Conservation (phyloP, 768 basidiomycete species). For the Calocybe gangraenosa region DNA sequence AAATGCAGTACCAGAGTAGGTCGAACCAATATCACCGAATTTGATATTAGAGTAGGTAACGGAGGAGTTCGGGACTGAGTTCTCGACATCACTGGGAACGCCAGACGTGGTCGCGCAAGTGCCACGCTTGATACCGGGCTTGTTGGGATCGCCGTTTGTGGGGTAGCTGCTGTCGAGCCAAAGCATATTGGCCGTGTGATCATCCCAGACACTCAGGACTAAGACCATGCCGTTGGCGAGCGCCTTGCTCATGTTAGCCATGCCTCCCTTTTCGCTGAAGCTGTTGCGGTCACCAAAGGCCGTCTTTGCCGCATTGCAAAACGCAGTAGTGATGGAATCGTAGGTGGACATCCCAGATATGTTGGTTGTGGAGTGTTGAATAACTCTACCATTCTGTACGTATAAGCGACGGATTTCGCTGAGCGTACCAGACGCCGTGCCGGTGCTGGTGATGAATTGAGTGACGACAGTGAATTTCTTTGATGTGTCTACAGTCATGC, state of each 20-base stretch:
- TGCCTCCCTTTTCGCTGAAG: conserved; percentile 37
- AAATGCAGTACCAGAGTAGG: conserved; percentile 7
- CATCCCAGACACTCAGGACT: conserved; percentile 49
- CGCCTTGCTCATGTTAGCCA: conserved; percentile 29
- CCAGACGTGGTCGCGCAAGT: conserved; percentile 46
- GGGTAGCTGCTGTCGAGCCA: conserved; percentile 55
- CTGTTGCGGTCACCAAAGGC: conserved; percentile 40
- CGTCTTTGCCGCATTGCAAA: conserved; percentile 40
- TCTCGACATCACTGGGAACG: conserved; percentile 39
- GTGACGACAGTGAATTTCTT: conserved; percentile 52
- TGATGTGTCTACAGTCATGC: conserved; percentile 45
- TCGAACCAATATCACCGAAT: conserved; percentile 39
- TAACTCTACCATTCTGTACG: conserved; percentile 48
- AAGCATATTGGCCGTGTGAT: conserved; percentile 49
- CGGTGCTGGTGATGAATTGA: conserved; percentile 48
- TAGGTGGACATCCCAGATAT: conserved; percentile 35
- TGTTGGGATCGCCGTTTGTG: conserved; percentile 24
- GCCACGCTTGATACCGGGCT: conserved; percentile 44
- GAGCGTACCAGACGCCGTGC: conserved; percentile 42
- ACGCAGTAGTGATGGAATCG: conserved; percentile 45
- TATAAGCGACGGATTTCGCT: conserved; percentile 50
- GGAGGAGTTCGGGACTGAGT: conserved; percentile 29
- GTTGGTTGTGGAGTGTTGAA: conserved; percentile 44
- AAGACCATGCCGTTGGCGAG: conserved; percentile 42
- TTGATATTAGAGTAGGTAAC: conserved; percentile 55